phyloP scores from a whole-genome alignment of 1,284 basidiomycete species.

The Rhodotorula sp. region DNA sequence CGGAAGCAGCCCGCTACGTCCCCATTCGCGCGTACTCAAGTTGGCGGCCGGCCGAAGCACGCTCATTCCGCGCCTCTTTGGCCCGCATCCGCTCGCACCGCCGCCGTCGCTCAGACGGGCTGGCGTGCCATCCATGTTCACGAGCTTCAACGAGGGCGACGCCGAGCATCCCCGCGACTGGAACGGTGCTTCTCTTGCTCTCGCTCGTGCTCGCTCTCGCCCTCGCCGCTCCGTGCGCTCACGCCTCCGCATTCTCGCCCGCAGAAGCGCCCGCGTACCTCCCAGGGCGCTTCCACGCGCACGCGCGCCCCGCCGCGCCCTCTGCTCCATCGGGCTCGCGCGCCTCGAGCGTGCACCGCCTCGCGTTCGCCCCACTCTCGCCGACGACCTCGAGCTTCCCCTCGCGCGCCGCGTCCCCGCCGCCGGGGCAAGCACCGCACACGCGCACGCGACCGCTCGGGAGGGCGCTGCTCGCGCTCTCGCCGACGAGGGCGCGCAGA shows the following conservation, averaged over 20 bases:
- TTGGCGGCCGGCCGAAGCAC: no score
- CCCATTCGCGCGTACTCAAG: no score
- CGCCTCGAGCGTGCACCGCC: background rate
- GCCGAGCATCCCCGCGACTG: slow-evolving; percentile 12
- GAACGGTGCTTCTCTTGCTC: slow-evolving; percentile 11
- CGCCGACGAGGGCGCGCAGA: slow-evolving; percentile 1
- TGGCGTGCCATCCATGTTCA: slow-evolving; percentile 12
- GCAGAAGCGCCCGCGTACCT: slow-evolving; percentile 28
- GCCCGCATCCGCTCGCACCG: no score
- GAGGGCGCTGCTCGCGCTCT: slow-evolving; percentile 1
- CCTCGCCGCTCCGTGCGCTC: background rate
- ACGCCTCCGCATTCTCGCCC: background rate
- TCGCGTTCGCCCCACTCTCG: background rate
- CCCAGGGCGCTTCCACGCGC: slow-evolving; percentile 38
- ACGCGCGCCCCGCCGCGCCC: slow-evolving; percentile 1
- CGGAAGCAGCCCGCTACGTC: no score
- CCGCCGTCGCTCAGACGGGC: no score
- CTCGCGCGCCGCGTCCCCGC: background rate
- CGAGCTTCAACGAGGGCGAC: slow-evolving; percentile 19
- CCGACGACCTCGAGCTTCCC: background rate
- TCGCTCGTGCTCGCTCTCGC: background rate
- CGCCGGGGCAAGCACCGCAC: background rate
- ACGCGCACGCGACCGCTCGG: slow-evolving; percentile 1
- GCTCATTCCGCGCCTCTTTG: no score
- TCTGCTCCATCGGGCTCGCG: background rate